phyloP scores from a whole-genome alignment of 2,329 filamentous ascomycete species.

The Fusarium equiseti region DNA sequence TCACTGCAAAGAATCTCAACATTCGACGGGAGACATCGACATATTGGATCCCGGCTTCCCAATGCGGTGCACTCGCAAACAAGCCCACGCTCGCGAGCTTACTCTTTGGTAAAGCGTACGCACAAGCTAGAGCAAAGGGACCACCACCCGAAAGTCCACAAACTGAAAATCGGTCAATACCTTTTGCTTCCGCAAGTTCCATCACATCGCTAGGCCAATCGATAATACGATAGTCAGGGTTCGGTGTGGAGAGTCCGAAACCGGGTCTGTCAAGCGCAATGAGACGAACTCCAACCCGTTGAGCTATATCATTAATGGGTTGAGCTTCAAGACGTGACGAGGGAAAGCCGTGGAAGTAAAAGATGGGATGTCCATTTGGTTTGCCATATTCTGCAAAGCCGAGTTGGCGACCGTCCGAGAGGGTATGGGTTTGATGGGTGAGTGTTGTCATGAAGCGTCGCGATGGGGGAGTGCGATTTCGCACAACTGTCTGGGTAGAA shows the following conservation, averaged over 20 bases:
- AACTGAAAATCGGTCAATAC: background rate
- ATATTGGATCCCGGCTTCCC: constrained; percentile 31
- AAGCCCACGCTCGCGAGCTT: background rate
- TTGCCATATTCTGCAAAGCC: constrained; percentile 16
- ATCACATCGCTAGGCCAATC: background rate
- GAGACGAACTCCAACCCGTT: background rate
- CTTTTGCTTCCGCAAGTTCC: background rate
- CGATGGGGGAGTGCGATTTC: background rate
- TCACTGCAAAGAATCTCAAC: constrained; percentile 29
- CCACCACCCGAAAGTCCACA: constrained; percentile 4
- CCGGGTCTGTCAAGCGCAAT: constrained; percentile 9
- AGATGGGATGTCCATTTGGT: background rate
- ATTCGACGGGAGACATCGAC: constrained; percentile 45
- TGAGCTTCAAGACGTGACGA: background rate
- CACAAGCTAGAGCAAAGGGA: constrained; percentile 5
- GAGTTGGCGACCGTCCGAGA: background rate
- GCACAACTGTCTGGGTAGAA: background rate
- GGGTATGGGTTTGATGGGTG: constrained; percentile 36
- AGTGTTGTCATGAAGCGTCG: background rate
- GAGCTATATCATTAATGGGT: background rate
- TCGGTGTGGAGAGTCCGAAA: constrained; percentile 2
- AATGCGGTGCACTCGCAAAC: constrained; percentile 4
- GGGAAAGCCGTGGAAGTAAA: constrained; percentile 6
- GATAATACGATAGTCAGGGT: background rate
- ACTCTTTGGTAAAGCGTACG: background rate